Evolutionary conservation across 2,329 filamentous ascomycete genomes (phyloP).

Genomic region (Lecanoromycetidae sp.): DNA sequence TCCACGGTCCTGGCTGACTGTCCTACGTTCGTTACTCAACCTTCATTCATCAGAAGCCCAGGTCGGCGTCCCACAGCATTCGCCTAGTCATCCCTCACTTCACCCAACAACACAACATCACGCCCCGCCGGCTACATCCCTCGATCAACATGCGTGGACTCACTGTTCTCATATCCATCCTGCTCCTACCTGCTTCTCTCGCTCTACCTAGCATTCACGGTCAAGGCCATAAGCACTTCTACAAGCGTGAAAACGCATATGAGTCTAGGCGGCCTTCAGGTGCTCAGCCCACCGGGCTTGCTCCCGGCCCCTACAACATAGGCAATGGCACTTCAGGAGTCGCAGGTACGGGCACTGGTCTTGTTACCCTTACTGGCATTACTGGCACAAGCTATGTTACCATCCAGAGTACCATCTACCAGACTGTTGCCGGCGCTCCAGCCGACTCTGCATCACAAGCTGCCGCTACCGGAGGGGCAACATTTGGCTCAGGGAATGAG

Average conservation of each 20-base stretch:
- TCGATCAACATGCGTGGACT: background rate
- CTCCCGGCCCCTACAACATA: background rate
- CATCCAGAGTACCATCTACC: background rate
- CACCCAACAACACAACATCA: background rate
- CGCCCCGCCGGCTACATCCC: background rate
- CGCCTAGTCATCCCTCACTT: background rate
- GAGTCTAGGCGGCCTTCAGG: background rate
- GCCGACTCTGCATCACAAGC: too few relatives aligned
- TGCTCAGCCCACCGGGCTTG: background rate
- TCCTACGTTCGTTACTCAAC: conserved; percentile 1
- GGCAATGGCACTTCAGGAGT: background rate
- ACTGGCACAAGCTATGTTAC: background rate
- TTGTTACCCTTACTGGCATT: background rate
- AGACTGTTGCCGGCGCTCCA: background rate
- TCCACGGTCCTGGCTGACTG: background rate
- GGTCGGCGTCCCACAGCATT: background rate
- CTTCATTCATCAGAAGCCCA: conserved; percentile 3
- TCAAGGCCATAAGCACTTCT: background rate
- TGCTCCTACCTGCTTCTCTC: background rate
- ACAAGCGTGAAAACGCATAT: background rate
- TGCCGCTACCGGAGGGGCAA: background rate
- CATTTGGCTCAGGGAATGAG: background rate
- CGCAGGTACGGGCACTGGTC: background rate
- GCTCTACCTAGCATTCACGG: background rate
- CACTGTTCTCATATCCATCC: background rate